Base-by-base conservation (phyloP, 352 stramenopile species). In the Phytophthora meadii region DNA sequence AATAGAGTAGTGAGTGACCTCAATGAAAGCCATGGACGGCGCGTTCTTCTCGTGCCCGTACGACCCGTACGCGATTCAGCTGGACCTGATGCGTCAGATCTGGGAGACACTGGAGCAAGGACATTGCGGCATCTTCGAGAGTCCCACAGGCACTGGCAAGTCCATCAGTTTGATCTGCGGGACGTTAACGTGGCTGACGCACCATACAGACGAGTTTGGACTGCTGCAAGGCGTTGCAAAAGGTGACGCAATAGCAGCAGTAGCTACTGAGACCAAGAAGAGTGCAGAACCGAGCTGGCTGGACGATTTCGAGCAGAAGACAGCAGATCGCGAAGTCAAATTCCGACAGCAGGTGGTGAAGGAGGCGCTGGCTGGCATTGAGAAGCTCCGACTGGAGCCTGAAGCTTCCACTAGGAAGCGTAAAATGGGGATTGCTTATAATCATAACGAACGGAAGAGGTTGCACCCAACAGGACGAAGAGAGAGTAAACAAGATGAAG, bases 41-140 rank as follows among this genome's bases (percentile, higher is more conserved):
- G 65, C 30, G 45, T 94, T 92, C 68, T 93, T 95, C 73, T 90
- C 83, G 49, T 98, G 97, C 58, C 91, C 90, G 19, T 98, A 95
- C 65, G 70, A 90, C 2, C 90, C 92, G 34, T 98, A 98, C 57
- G 70, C 75, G n/a, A 97, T 97, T 58, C 92, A 98, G 52, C 40
- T 96, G 41, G 70, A 93, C 17, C 79, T 98, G 27, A 98, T 98
- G 92, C 76, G 73, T 17, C 82, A 93, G 68, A 73, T 98, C 8
- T 97, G 83, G 55, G 63, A 77, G 2, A 95, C 87, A 15, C 79
- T 98, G n/a, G 85, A 96, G 42, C 51, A 60, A 3, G 63, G 87
- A 3, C 89, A 97, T 27, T 77, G 97, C 37, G 93, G 90, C 52
- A 97, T 98, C 64, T 97, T 97, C 41, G 93, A 98, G 71, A 97